Conservation (phyloP, 139 green algal genomes). For the Chlamydomonas schloesseri region DNA sequence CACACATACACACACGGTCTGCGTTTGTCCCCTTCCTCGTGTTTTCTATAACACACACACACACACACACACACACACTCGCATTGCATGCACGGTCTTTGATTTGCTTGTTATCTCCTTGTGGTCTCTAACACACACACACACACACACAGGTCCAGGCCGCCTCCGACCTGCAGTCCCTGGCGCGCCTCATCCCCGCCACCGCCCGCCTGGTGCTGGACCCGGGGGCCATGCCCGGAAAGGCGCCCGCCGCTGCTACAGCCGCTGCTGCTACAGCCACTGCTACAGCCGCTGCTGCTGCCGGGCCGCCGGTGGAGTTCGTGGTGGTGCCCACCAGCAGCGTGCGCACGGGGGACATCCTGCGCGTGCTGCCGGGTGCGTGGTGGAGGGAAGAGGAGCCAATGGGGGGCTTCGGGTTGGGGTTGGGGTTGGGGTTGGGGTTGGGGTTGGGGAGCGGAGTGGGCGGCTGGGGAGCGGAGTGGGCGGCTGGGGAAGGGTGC, state of each 20-base stretch:
- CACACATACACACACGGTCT: too few relatives aligned
- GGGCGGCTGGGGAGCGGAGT: too few relatives aligned
- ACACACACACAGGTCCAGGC: conserved; percentile 35
- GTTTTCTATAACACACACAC: too few relatives aligned
- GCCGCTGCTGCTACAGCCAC: not conserved
- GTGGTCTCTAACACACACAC: too few relatives aligned
- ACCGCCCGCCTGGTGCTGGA: conserved; percentile 78
- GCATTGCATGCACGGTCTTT: too few relatives aligned
- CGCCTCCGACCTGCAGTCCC: conserved; percentile 73
- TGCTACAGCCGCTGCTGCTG: not conserved
- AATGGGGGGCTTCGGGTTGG: not conserved
- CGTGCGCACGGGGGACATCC: conserved; percentile 70
- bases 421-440: too few relatives aligned
- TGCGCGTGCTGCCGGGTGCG: conserved; percentile 88
- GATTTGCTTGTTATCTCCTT: too few relatives aligned
- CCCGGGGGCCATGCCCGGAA: conserved; percentile 38
- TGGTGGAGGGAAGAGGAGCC: not conserved
- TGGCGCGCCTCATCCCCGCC: conserved; percentile 84
- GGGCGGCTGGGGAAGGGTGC: too few relatives aligned
- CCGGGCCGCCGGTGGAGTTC: conserved; percentile 47
- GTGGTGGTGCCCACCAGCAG: conserved; percentile 66
- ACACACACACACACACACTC: not conserved
- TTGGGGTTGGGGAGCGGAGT: too few relatives aligned
- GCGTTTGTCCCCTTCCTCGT: too few relatives aligned
- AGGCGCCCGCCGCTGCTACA: not conserved